Conservation (phyloP, 2,329 filamentous ascomycete genomes). For the Emericellopsis atlantica region DNA sequence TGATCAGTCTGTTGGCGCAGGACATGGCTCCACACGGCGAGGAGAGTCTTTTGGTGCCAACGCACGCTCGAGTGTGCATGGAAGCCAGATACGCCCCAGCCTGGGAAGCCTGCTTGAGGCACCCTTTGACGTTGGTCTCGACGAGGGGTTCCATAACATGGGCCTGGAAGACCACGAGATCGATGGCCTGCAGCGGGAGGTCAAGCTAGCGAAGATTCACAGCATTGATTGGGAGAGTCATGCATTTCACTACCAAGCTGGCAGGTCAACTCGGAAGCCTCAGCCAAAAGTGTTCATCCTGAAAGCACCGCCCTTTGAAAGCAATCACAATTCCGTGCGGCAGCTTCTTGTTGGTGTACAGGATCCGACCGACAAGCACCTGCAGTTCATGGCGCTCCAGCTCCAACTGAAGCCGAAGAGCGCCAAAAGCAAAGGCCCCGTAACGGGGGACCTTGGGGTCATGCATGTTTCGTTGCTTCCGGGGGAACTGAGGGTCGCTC, state of each 20-base stretch:
- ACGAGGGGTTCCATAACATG: conserved; percentile 62
- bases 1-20: conserved; percentile 37
- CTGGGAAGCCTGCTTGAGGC: conserved; percentile 54
- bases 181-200: conserved; percentile 58
- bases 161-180: conserved; percentile 60
- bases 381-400: conserved; percentile 54
- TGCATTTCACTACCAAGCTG: conserved; percentile 47
- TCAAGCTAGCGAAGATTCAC: conserved; percentile 60
- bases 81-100: conserved; percentile 32
- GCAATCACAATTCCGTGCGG: conserved; percentile 37
- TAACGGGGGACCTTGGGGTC: conserved; percentile 3
- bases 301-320: conserved; percentile 40
- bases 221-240: conserved; percentile 50
- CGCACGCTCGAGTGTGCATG: conserved; percentile 24
- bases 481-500: conserved; percentile 42
- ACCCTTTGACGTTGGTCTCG: conserved; percentile 56
- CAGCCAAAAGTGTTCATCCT: conserved; percentile 58
- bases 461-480: conserved; percentile 15
- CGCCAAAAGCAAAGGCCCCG: conserved; percentile 12
- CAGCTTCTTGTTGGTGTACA: conserved; percentile 57
- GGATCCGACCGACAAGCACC: conserved; percentile 52
- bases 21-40: conserved; percentile 37
- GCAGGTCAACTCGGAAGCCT: conserved; percentile 35
- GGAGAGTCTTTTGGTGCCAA: conserved; percentile 55
- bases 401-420: conserved; percentile 29